These are phyloP conservation scores for Postia placenta DNA, from an alignment of 768 basidiomycete genomes.

Conservation along the genomic window DNA sequence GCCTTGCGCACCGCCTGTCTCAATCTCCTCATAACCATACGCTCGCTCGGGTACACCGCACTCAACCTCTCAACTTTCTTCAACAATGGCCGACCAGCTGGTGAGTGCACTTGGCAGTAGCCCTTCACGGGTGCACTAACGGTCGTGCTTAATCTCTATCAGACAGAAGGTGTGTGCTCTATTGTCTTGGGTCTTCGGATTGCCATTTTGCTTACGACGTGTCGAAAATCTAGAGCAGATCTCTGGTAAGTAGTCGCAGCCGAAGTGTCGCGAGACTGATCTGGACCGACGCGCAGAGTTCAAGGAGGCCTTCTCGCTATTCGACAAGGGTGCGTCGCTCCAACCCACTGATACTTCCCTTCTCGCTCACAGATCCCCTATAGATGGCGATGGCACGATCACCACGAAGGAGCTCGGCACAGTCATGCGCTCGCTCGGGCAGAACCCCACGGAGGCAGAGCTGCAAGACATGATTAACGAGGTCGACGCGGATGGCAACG, in stretches of 20 bases:
- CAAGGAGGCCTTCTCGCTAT: conserved; percentile 98
- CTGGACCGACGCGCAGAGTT: conserved; percentile 54
- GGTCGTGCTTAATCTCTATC: background rate
- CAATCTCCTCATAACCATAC: background rate
- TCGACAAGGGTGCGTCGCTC: conserved; percentile 87
- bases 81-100: conserved; percentile 47
- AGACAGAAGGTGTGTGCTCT: conserved; percentile 54
- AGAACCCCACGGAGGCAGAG: conserved; percentile 90
- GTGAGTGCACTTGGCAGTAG: conserved; percentile 26
- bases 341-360: conserved; percentile 2
- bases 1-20: background rate
- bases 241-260: conserved; percentile 51
- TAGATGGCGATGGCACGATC: conserved; percentile 92
- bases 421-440: conserved; percentile 89
- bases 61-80: background rate
- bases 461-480: conserved; percentile 95
- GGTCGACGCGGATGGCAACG: conserved; percentile 85
- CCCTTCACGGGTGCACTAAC: background rate
- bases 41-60: background rate
- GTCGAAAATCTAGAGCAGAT: conserved; percentile 68
- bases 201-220: conserved; percentile 8
- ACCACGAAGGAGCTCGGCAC: conserved; percentile 87
- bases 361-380: background rate
- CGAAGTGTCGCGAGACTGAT: conserved; percentile 2
- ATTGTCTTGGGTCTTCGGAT: conserved; percentile 4